Conservation (phyloP, 192 early-diverging fungal species). For the Coemansia biformis region DNA sequence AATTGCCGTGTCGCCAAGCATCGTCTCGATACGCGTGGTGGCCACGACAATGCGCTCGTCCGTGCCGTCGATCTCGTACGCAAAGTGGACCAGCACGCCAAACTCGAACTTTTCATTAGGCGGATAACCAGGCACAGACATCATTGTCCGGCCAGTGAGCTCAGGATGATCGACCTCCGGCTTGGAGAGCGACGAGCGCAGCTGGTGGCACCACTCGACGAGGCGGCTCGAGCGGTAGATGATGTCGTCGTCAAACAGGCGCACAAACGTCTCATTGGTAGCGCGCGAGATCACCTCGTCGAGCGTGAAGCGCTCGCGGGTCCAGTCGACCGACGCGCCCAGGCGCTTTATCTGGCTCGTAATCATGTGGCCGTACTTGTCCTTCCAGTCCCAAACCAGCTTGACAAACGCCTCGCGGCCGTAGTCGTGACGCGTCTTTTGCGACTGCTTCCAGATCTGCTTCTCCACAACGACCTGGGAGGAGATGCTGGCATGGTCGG, state of each 20-base stretch:
- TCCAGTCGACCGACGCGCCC: constrained; percentile 92
- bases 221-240: constrained; percentile 96
- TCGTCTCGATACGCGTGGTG: constrained; percentile 99
- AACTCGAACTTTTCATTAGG: constrained; percentile 95
- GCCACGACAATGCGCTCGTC: constrained; percentile 90
- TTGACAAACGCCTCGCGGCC: constrained; percentile 87
- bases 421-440: constrained; percentile 82
- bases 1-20: constrained; percentile 97
- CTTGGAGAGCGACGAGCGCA: constrained; percentile 96
- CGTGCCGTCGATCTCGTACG: constrained; percentile 81
- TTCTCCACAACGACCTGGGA: constrained; percentile 97
- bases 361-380: constrained; percentile 75
- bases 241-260: constrained; percentile 88
- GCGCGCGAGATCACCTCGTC: constrained; percentile 77
- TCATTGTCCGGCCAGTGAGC: constrained; percentile 74
- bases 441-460: constrained; percentile 78
- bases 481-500: constrained; percentile 96
- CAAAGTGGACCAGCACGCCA: constrained; percentile 94
- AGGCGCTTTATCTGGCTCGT: constrained; percentile 84
- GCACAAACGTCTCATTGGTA: constrained; percentile 90
- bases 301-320: constrained; percentile 86
- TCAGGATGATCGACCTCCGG: constrained; percentile 93
- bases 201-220: constrained; percentile 96
- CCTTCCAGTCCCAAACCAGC: constrained; percentile 95
- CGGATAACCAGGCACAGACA: constrained; percentile 90